A percentile compares a stretch with the other conserved stretches of the same genome.
Evolutionary conservation across 2,329 filamentous ascomycete species (phyloP).

Genomic region (Apiospora phragmitis): DNA sequence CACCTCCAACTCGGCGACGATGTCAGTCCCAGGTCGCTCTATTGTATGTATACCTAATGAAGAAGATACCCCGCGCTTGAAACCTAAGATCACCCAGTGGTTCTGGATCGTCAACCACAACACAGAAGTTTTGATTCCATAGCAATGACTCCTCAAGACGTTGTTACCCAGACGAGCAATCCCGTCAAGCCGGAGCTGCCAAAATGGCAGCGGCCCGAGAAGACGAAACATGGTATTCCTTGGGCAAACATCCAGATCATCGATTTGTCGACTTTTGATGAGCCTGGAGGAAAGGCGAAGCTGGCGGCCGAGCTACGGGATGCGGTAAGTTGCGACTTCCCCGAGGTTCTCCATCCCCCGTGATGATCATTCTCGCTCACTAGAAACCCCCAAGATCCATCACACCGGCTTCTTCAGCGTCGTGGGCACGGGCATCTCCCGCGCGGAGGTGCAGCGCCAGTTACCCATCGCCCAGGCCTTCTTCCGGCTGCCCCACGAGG

Average conservation of each 20-base stretch:
- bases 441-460: constrained; percentile 53
- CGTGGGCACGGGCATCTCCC: constrained; percentile 52
- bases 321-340: constrained; percentile 35
- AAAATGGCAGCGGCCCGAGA: constrained; percentile 29
- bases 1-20: background rate
- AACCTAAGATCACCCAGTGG: too few species aligned
- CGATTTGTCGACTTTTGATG: constrained; percentile 48
- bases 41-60: background rate
- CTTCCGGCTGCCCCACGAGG: constrained; percentile 48
- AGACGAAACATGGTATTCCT: constrained; percentile 26
- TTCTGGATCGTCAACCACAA: background rate
- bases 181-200: constrained; percentile 14
- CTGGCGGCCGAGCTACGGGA: constrained; percentile 52
- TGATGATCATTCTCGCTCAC: background rate
- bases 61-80: constrained; percentile 1
- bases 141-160: background rate
- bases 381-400: constrained; percentile 24
- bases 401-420: constrained; percentile 53
- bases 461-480: constrained; percentile 45
- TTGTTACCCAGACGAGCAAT: fast-evolving
- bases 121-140: background rate
- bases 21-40: background rate
- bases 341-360: background rate
- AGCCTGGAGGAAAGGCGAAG: constrained; percentile 50
- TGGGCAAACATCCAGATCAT: constrained; percentile 58